A percentile compares a stretch with the other conserved stretches of the same genome.
phyloP scores from a whole-genome alignment of 2,329 filamentous ascomycete genomes.

The Sarocladium oryzae region DNA sequence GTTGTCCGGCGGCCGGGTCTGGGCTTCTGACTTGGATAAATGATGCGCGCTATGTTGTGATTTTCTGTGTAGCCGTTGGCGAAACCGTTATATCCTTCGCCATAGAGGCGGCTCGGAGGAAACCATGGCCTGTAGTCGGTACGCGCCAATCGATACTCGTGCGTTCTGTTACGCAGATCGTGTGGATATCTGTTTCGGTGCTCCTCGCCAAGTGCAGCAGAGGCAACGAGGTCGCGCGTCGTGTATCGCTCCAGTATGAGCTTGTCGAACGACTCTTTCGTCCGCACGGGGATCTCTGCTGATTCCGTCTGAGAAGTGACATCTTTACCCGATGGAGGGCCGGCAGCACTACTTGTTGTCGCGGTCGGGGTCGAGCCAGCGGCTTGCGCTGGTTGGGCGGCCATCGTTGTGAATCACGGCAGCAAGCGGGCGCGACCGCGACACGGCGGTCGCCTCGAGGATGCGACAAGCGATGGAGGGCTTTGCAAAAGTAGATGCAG shows the following conservation, averaged over 20 bases:
- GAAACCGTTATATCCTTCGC: constrained; percentile 77
- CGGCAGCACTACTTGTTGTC: constrained; percentile 19
- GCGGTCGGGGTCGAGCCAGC: constrained; percentile 26
- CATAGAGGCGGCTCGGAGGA: constrained; percentile 53
- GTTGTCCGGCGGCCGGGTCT: constrained; percentile 73
- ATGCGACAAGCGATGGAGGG: constrained; percentile 5
- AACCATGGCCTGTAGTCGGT: constrained; percentile 50
- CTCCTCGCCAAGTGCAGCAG: constrained; percentile 43
- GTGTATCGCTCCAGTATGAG: constrained; percentile 49
- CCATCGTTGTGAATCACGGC: constrained; percentile 28
- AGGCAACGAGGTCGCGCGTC: constrained; percentile 47
- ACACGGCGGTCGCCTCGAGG: constrained; percentile 7
- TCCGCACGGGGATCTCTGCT: constrained; percentile 36
- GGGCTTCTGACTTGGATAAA: constrained; percentile 74
- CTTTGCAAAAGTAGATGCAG: neutral
- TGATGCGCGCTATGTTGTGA: constrained; percentile 58
- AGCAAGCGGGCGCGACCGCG: constrained; percentile 4
- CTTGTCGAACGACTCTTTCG: constrained; percentile 49
- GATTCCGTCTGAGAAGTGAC: constrained; percentile 16
- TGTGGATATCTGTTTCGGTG: constrained; percentile 42
- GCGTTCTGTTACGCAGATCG: constrained; percentile 55
- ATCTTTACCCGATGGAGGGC: constrained; percentile 21
- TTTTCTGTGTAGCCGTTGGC: constrained; percentile 80
- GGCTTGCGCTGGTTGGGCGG: constrained; percentile 31
- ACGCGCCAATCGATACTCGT: constrained; percentile 56